Evolutionary conservation across 495 filamentous ascomycete species (phyloP).

Genomic region (Apodospora peruviana): DNA sequence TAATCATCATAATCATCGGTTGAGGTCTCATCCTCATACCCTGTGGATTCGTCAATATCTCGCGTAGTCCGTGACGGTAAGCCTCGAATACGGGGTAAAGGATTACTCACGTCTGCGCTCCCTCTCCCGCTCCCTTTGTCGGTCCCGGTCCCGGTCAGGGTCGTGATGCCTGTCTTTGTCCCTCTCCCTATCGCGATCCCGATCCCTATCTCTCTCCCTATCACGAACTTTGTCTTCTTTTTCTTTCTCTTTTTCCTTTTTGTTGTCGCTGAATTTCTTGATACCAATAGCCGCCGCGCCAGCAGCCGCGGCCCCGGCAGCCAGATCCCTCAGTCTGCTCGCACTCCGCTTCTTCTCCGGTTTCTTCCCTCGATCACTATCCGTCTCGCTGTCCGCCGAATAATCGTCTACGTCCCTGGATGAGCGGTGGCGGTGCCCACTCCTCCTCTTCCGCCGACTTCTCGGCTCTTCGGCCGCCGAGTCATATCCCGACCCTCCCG

Average conservation of each 20-base stretch:
- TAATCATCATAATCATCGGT: slow-evolving; percentile 30
- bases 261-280: slow-evolving; percentile 60
- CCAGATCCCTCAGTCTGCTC: slow-evolving; percentile 60
- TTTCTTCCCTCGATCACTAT: slow-evolving; percentile 28
- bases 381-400: slow-evolving; percentile 29
- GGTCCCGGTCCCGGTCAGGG: slow-evolving; percentile 7
- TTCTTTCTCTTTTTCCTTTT: slow-evolving; percentile 32
- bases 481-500: slow-evolving; percentile 20
- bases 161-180: slow-evolving; percentile 9
- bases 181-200: slow-evolving; percentile 7
- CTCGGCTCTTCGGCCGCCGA: slow-evolving; percentile 27
- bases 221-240: slow-evolving; percentile 25
- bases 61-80: background rate
- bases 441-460: slow-evolving; percentile 22
- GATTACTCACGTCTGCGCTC: slow-evolving; percentile 29
- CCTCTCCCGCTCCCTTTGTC: slow-evolving; percentile 33
- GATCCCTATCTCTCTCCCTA: slow-evolving; percentile 13
- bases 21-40: slow-evolving; percentile 36
- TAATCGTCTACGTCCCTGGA: slow-evolving; percentile 14
- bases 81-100: background rate
- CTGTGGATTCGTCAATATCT: slow-evolving; percentile 16
- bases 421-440: background rate
- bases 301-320: slow-evolving; percentile 62
- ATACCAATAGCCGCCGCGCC: slow-evolving; percentile 74
- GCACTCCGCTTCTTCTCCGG: slow-evolving; percentile 52